phyloP scores from a whole-genome alignment of 2,329 filamentous ascomycete species.

The Drechslerella dactyloides region DNA sequence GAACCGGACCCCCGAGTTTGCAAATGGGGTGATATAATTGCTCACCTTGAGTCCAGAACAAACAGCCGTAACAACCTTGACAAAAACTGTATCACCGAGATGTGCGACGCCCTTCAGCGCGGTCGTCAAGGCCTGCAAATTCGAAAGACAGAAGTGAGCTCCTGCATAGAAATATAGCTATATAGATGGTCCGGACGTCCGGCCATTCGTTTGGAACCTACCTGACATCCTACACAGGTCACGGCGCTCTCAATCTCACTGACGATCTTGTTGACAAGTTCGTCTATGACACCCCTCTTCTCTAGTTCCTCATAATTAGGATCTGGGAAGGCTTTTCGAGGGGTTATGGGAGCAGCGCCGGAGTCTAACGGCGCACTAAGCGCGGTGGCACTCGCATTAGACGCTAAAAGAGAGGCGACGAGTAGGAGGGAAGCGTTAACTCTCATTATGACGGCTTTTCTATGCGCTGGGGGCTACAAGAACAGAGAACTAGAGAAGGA shows the following conservation, averaged over 20 bases:
- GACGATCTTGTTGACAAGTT: conserved; percentile 30
- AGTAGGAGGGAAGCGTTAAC: conserved; percentile 16
- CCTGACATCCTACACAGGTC: conserved; percentile 41
- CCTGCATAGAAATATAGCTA: no score
- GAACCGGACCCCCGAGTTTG: no score
- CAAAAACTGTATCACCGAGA: conserved; percentile 34
- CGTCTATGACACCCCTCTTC: conserved; percentile 37
- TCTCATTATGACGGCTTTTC: conserved; percentile 21
- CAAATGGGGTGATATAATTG: background rate
- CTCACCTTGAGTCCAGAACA: conserved; percentile 41
- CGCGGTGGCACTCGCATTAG: conserved; percentile 10
- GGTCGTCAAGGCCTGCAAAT: conserved; percentile 25
- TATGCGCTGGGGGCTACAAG: background rate
- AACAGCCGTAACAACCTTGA: conserved; percentile 36
- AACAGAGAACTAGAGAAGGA: background rate
- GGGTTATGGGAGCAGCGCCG: conserved; percentile 27
- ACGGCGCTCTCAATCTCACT: conserved; percentile 35
- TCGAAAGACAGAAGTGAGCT: background rate
- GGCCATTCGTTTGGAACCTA: no score
- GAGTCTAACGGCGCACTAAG: background rate
- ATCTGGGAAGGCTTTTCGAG: conserved; percentile 40
- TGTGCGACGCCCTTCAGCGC: conserved; percentile 35
- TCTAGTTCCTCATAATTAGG: conserved; percentile 37
- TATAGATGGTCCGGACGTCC: no score
- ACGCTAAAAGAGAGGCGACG: conserved; percentile 30